Conservation (phyloP, 2,329 filamentous ascomycete species). For the Exserohilum turcica region DNA sequence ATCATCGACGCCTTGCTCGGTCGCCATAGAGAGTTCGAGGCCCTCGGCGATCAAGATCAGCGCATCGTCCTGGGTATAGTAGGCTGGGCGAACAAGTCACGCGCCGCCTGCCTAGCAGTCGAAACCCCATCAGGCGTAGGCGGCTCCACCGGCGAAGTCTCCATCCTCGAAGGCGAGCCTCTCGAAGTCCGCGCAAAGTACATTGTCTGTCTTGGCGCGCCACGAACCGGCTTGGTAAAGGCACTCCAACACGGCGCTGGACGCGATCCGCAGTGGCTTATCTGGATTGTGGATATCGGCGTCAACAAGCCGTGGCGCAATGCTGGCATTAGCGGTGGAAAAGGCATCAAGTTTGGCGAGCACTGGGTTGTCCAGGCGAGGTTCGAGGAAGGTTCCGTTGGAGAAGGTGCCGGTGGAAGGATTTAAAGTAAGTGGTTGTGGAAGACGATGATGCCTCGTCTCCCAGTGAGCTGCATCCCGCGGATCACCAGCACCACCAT, state of each 20-base stretch:
- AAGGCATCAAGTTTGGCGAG: slow-evolving; percentile 86
- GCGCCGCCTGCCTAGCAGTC: slow-evolving; percentile 81
- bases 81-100: slow-evolving; percentile 89
- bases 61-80: slow-evolving; percentile 86
- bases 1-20: slow-evolving; percentile 90
- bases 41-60: slow-evolving; percentile 81
- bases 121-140: slow-evolving; percentile 90
- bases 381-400: slow-evolving; percentile 36
- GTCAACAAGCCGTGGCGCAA: slow-evolving; percentile 85
- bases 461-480: background rate
- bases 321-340: slow-evolving; percentile 77
- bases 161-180: slow-evolving; percentile 71
- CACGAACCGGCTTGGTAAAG: slow-evolving; percentile 81
- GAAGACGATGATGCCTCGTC: background rate
- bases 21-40: slow-evolving; percentile 85
- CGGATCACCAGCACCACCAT: background rate
- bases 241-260: slow-evolving; percentile 69
- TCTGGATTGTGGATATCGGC: slow-evolving; percentile 87
- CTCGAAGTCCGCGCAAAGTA: slow-evolving; percentile 82
- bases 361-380: slow-evolving; percentile 80
- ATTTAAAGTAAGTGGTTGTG: too few species aligned
- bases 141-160: slow-evolving; percentile 67
- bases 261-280: slow-evolving; percentile 66
- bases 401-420: background rate
- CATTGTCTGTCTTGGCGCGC: slow-evolving; percentile 83